Base-by-base conservation (phyloP, 176 grass and related monocot genomes). In the Pontederia paniculata region DNA sequence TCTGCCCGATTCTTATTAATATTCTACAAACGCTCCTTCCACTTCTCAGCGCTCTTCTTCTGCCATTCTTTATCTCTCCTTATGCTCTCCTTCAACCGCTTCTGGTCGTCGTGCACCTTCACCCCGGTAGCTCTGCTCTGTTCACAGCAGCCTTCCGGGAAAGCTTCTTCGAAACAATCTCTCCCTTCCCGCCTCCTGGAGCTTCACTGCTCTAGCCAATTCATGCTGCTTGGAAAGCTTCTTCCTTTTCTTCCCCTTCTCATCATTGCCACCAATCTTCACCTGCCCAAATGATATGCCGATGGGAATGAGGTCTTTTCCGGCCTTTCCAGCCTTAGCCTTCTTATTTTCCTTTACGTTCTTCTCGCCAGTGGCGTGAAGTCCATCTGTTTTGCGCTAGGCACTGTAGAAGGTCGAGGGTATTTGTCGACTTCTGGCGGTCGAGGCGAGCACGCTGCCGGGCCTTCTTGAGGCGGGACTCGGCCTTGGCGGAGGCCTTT, bases 81-180 rank as follows among this genome's bases (percentile, higher is more conserved):
- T 17, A 88, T 71, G 60, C 89, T 88, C 69, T 85, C 69, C 62
- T 75, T 88, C 61, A 95, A 75, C 74, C 88, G 63, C 70, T 82
- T 95, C 0, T 78, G 84, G 55, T 95, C 81, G 49, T 95, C 89
- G 12, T 95, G 89, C 50, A 95, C 89, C 72, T 88, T 95, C 64
- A 82, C 81, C 47, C 84, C 81, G 17, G 89, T 77, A 19, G 84
- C 81, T 8, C 79, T 74, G 84, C 81, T 8, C 79, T 74, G 51
- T 78, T 85, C 44, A 69, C 87, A 0, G 81, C 84, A 0, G 67
- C 45, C 73, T 95, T 86, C 89, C 89, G 88, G 0, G 89, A 86
- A 23, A 51, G 63, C 63, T 66, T 66, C 46, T 19, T 66, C 2
- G 9, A 5, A 41, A 80, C 43, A 48, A 79, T 82, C 52, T 62